phyloP scores from a whole-genome alignment of 2,329 filamentous ascomycete genomes.

The Trichothecium roseum region DNA sequence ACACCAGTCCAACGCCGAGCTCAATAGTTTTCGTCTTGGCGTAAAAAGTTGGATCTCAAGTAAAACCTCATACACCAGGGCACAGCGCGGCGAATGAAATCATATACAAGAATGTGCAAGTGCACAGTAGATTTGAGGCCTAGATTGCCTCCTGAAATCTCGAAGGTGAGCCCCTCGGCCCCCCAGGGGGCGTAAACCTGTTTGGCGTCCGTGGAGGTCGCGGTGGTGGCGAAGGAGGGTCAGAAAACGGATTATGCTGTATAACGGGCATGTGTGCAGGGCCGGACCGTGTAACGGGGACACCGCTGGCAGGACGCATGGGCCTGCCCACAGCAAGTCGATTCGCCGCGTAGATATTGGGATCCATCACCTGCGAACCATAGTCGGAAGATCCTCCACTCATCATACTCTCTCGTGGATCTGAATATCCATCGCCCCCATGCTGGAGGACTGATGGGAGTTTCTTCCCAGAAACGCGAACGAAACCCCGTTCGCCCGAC shows the following conservation, averaged over 20 bases:
- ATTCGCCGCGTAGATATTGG: conserved; percentile 19
- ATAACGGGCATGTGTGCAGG: conserved; percentile 53
- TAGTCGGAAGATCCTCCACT: conserved; percentile 43
- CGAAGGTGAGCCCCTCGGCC: conserved; percentile 23
- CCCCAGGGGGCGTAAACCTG: conserved; percentile 23
- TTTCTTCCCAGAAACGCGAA: conserved; percentile 55
- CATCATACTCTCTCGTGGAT: conserved; percentile 31
- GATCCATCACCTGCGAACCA: conserved; percentile 38
- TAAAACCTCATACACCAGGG: no score
- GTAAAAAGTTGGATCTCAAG: no score
- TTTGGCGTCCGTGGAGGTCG: conserved; percentile 24
- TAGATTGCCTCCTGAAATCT: conserved; percentile 31
- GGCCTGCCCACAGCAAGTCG: conserved; percentile 44
- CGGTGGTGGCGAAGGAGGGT: conserved; percentile 18
- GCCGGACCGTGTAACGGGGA: conserved; percentile 53
- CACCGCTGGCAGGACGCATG: conserved; percentile 50
- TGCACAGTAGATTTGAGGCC: conserved; percentile 4
- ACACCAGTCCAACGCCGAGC: no score
- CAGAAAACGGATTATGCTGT: conserved; percentile 38
- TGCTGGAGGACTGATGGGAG: conserved; percentile 50
- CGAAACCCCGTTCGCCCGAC: conserved; percentile 47
- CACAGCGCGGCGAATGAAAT: no score
- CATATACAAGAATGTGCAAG: background rate
- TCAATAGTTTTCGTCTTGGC: no score
- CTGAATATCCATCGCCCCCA: conserved; percentile 54